Conservation (phyloP, 176 grass and related monocot species). For the Guadua angustifolia region DNA sequence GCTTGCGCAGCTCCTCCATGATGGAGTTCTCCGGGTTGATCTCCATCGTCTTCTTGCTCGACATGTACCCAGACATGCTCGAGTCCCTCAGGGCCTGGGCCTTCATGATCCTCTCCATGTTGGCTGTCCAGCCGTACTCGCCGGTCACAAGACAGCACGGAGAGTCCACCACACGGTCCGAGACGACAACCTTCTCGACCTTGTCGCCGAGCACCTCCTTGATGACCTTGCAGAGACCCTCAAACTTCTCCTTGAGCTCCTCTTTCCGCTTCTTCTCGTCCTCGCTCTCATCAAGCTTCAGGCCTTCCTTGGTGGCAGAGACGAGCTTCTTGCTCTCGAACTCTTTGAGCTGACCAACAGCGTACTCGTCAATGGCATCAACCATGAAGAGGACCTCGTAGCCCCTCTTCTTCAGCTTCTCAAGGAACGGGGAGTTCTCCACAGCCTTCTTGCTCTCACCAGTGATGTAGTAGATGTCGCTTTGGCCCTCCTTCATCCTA, state of each 20-base stretch:
- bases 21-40: conserved; percentile 95
- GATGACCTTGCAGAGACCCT: conserved; percentile 93
- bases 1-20: conserved; percentile 93
- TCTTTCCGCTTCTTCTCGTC: conserved; percentile 90
- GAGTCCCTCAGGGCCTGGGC: conserved; percentile 89
- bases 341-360: conserved; percentile 93
- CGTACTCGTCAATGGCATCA: conserved; percentile 90
- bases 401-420: conserved; percentile 94
- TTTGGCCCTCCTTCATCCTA: conserved; percentile 99
- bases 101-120: conserved; percentile 99
- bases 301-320: conserved; percentile 96
- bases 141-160: conserved; percentile 95
- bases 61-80: conserved; percentile 96
- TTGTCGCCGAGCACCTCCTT: conserved; percentile 95
- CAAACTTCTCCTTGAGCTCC: conserved; percentile 84
- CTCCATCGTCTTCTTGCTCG: conserved; percentile 95
- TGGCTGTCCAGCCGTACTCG: conserved; percentile 93
- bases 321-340: conserved; percentile 97
- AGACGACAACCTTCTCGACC: conserved; percentile 90
- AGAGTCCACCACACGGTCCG: conserved; percentile 87
- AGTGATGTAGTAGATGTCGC: conserved; percentile 92
- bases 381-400: conserved; percentile 92
- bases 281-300: conserved; percentile 93
- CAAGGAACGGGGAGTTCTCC: conserved; percentile 95
- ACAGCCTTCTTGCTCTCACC: conserved; percentile 99